Evolutionary conservation across 768 basidiomycete species (phyloP), one percentile per base, ranked within the genome.

Genomic region (Brasilioporus rufonigricans): DNA sequence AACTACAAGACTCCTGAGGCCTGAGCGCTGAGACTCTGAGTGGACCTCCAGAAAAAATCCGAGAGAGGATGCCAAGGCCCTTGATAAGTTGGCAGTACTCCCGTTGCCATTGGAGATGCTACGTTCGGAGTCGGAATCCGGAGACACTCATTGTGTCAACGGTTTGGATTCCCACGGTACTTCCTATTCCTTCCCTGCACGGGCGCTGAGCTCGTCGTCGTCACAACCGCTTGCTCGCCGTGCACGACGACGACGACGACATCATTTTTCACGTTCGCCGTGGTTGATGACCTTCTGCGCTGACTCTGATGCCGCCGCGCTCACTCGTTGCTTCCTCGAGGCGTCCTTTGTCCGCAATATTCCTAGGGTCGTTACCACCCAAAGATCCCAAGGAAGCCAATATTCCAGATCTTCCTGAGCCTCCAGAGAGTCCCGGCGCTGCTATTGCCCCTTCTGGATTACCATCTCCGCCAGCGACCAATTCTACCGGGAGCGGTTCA

Each of bases 391-490:
- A 70, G 55, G 61, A 62, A 54, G 53, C 45, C 14, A 66, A 74
- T 44, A 74, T 88, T 19, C 87, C 88, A 4, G 85, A 86, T 62
- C 78, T 89, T 41, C 86, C 87, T 47, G 85, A 84, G 58, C 85
- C 85, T 4, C 83, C 85, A 36, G 69, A 71, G n/a, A 86, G 83
- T 57, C 85, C 86, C 12, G 75, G 73, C 23, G 72, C 77, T 32
- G 68, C 77, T 53, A n/a, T n/a, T n/a, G 77, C 83, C 5, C 67
- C 77, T 53, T 89, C 87, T 6, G 89, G 90, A 7, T 68, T 92
- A 6, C 90, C 91, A 1, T 91, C 89, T 23, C 91, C 91, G 0
- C 91, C 91, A 40, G 89, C 88, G 26, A 89, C 91, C 19, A 91
- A 91, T 65, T 91, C 89, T 12, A 91, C 89, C 2, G 89, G 87